These are phyloP conservation scores for Fusarium nematophilum DNA, from an alignment of 2,329 filamentous ascomycete species.

Conservation along the genomic window DNA sequence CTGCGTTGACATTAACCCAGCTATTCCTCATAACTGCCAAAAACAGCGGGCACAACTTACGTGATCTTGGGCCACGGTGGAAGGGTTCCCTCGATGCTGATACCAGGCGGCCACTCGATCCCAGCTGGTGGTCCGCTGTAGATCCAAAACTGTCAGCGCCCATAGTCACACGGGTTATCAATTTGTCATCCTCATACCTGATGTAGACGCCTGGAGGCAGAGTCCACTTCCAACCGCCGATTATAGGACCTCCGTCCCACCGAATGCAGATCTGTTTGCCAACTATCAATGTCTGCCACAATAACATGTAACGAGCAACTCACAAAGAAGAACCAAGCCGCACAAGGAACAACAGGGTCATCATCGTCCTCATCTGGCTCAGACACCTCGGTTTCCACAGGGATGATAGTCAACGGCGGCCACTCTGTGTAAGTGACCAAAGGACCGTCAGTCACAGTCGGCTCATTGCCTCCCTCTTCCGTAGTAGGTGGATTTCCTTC, in stretches of 20 bases:
- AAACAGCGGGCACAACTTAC: no score
- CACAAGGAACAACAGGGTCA: conserved; percentile 9
- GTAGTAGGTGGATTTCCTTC: neutral
- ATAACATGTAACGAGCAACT: neutral
- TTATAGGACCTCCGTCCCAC: conserved; percentile 7
- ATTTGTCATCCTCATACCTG: conserved; percentile 5
- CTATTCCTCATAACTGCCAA: neutral
- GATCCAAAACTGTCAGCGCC: neutral
- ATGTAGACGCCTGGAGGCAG: conserved; percentile 21
- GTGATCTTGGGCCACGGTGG: conserved; percentile 24
- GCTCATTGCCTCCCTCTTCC: neutral
- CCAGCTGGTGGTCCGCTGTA: conserved; percentile 16
- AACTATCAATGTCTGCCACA: neutral
- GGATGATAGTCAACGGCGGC: conserved; percentile 11
- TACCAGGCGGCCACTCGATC: conserved; percentile 6
- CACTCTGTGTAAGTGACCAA: conserved; percentile 16
- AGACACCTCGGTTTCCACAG: conserved; percentile 5
- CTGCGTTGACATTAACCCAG: conserved; percentile 1
- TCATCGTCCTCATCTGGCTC: conserved; percentile 4
- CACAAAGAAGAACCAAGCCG: conserved; percentile 22
- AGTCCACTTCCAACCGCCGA: conserved; percentile 9
- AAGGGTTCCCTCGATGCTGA: conserved; percentile 16
- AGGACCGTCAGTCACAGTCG: neutral
- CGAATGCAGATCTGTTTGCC: conserved; percentile 11
- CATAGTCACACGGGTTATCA: no score